Evolutionary conservation across 345 rosid genomes (phyloP).

Genomic region (Trapa bicornis): DNA sequence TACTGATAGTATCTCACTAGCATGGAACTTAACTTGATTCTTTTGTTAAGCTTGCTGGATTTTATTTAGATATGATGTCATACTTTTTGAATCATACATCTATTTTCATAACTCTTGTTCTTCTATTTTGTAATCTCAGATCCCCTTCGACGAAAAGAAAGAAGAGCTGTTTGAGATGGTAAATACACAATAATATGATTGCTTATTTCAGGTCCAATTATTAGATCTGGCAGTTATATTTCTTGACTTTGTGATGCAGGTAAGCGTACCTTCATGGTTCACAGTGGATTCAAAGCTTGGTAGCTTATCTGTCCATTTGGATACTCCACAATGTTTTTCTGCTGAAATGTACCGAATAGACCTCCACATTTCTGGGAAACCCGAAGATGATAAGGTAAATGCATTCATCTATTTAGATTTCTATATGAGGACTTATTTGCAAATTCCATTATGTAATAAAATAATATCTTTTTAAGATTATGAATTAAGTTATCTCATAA

Average conservation of each 20-base stretch:
- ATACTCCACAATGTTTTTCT: constrained; percentile 95
- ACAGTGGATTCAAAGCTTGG: constrained; percentile 92
- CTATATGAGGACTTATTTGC: not conserved
- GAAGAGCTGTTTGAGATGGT: constrained; percentile 96
- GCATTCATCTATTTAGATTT: not conserved
- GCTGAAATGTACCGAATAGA: constrained; percentile 98
- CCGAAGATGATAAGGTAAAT: constrained; percentile 95
- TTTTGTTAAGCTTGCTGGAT: not conserved
- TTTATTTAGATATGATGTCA: not conserved
- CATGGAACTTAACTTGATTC: too few relatives aligned
- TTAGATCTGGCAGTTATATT: constrained; percentile 9
- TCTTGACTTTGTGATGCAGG: constrained; percentile 31
- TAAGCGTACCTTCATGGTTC: constrained; percentile 98
- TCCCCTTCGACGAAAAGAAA: constrained; percentile 82
- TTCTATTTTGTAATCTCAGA: constrained; percentile 26
- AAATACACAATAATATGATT: constrained; percentile 7
- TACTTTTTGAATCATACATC: not conserved
- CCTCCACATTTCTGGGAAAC: constrained; percentile 77
- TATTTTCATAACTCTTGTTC: not conserved
- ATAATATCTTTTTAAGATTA: not conserved
- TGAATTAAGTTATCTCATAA: not conserved
- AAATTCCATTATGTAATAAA: not conserved
- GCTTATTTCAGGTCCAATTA: not conserved
- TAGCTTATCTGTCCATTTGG: constrained; percentile 88
- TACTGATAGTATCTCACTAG: not conserved